Evolutionary conservation across 345 rosid species (phyloP), one percentile per base, ranked within the genome.

Genomic region (Diplotaxis tenuifolia): DNA sequence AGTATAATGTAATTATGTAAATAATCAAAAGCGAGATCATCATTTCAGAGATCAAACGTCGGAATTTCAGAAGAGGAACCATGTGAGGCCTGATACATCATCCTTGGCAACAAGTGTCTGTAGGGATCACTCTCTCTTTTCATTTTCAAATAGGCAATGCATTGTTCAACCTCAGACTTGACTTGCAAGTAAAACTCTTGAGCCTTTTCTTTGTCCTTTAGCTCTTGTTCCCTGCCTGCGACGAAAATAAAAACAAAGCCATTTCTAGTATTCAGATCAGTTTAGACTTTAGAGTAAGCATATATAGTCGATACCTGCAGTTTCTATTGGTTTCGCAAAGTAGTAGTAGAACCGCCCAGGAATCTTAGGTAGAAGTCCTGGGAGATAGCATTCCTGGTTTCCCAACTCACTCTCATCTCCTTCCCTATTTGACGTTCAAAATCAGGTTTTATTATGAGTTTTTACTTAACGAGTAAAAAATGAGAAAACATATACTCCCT

Each of bases 81-180:
- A n/a, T n/a, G n/a, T n/a, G n/a, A n/a, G n/a, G 90, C 81, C 72
- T 72, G 87, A 68, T 84, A 88, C 28, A 74, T 23, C 8, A 83
- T 3, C 31, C 95, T 82, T 32, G 91, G 91, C 34, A 85, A 42
- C 8, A 87, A 50, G 74, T 79, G 80, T 76, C 95, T 82, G 68
- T 85, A 88, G 0, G 93, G 96, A 77, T 90, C 92, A 7, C 70
- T 73, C 67, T 83, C 88, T 73, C n/a, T n/a, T n/a, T n/a, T n/a
- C n/a, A n/a, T n/a, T n/a, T n/a, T n/a, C n/a, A n/a, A n/a, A n/a
- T n/a, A 87, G 56, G 55, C 83, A 7, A 92, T 50, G 78, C 84
- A 80, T 14, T 73, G 78, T 79, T 85, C 86, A 45, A 45, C 50
- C 3, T 45, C 50, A 45, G 50, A 45, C 50, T 45, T 45, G 19